Percentiles rank a stretch among this genome's conserved stretches.
Conservation (phyloP, 345 rosid species). For the Conringia planisiliqua region DNA sequence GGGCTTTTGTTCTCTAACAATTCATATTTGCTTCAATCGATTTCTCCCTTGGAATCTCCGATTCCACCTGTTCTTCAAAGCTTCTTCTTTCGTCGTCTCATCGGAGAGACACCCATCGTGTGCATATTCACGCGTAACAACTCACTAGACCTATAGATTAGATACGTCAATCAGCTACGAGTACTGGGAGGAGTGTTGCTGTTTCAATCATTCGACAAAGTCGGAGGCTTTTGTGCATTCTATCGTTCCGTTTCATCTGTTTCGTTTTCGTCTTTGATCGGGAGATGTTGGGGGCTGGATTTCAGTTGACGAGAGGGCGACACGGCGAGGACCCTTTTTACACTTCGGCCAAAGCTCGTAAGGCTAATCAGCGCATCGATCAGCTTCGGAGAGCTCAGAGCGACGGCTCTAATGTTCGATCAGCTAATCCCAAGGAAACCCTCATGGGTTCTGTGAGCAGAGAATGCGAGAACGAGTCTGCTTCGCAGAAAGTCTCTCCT, state of each 20-base stretch:
- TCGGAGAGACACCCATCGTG: not conserved
- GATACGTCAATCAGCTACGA: not conserved
- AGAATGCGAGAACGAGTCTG: conserved; percentile 28
- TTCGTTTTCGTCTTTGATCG: not conserved
- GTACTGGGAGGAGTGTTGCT: not conserved
- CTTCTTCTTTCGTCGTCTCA: conserved; percentile 1
- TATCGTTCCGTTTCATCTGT: no score
- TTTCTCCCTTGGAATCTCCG: conserved; percentile 26
- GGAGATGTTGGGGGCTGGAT: conserved; percentile 52
- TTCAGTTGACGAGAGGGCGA: conserved; percentile 41
- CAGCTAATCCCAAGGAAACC: conserved; percentile 8
- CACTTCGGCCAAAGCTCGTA: conserved; percentile 38
- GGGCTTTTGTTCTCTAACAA: not conserved
- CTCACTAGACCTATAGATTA: no score
- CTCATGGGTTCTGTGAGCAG: no score
- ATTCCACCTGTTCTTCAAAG: conserved; percentile 6
- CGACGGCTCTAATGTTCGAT: conserved; percentile 36
- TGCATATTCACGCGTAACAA: no score
- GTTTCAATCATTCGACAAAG: not conserved
- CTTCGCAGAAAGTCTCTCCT: conserved; percentile 15
- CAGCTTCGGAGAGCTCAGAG: conserved; percentile 44
- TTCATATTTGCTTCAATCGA: not conserved
- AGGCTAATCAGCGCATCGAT: conserved; percentile 32
- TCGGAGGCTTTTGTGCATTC: not conserved
- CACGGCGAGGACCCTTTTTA: conserved; percentile 51